phyloP scores from a whole-genome alignment of 2,329 filamentous ascomycete genomes.

The Rutstroemia sp. region DNA sequence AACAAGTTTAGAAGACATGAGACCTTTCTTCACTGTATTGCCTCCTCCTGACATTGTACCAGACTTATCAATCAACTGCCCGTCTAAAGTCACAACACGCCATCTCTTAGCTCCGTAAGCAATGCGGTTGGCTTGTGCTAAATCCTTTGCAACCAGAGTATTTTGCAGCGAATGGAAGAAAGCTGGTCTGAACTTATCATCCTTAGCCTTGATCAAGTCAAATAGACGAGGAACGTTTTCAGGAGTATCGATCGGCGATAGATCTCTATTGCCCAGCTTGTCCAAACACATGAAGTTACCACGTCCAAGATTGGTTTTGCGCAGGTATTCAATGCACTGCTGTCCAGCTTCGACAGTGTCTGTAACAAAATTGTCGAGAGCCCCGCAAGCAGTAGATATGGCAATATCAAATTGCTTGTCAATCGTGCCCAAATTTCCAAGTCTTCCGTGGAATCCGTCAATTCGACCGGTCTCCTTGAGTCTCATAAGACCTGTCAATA shows the following conservation, averaged over 20 bases:
- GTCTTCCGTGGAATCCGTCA: conserved; percentile 90
- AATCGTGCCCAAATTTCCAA: conserved; percentile 90
- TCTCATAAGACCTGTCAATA: conserved; percentile 84
- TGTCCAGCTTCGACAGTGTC: conserved; percentile 94
- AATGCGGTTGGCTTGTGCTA: conserved; percentile 94
- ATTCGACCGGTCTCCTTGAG: conserved; percentile 94
- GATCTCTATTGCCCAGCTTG: conserved; percentile 70
- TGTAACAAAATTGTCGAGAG: conserved; percentile 92
- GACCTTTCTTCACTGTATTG: conserved; percentile 78
- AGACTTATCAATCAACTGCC: conserved; percentile 94
- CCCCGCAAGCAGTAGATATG: conserved; percentile 92
- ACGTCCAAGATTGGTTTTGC: conserved; percentile 93
- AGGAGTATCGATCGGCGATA: conserved; percentile 76
- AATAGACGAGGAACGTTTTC: conserved; percentile 90
- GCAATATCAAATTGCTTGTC: conserved; percentile 92
- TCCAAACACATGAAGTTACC: conserved; percentile 97
- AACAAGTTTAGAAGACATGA: conserved; percentile 96
- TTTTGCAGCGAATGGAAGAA: conserved; percentile 96
- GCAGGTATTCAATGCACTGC: conserved; percentile 94
- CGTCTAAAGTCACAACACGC: conserved; percentile 92
- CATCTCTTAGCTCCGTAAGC: conserved; percentile 90
- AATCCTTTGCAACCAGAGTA: conserved; percentile 84
- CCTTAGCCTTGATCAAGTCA: conserved; percentile 83
- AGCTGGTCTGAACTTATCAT: conserved; percentile 77
- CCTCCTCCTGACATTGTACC: conserved; percentile 99